A percentile compares a stretch with the other conserved stretches of the same genome.
Evolutionary conservation across 2,329 filamentous ascomycete species (phyloP).

Genomic region (Aspergillus neoniger): DNA sequence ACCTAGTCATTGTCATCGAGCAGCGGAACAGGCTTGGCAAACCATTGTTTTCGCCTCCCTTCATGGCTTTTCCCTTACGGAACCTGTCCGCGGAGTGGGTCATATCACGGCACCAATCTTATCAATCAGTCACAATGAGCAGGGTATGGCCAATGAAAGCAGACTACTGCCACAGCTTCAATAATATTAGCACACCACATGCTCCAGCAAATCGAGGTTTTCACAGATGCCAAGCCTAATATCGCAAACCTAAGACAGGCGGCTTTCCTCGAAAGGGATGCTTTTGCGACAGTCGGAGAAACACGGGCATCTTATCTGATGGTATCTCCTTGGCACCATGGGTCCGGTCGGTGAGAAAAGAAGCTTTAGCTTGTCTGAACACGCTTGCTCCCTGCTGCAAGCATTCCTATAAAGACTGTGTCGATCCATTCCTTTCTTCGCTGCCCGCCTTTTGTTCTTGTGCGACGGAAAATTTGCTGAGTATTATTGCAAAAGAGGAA

Average conservation of each 20-base stretch:
- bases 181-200: neutral
- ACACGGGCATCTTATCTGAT: constrained; percentile 8
- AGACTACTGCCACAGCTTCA: neutral
- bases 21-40: neutral
- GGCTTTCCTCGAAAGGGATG: neutral
- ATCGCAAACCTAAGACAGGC: neutral
- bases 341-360: neutral
- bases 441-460: neutral
- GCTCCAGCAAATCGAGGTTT: neutral
- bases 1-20: neutral
- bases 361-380: neutral
- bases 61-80: neutral
- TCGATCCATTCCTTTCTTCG: neutral
- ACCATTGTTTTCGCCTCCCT: neutral
- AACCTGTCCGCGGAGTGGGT: constrained; percentile 3
- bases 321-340: neutral
- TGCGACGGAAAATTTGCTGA: neutral
- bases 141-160: neutral
- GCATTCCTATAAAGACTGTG: constrained; percentile 2
- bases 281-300: neutral
- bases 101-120: constrained; percentile 1
- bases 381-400: neutral
- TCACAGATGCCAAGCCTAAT: neutral
- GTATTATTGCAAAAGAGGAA: neutral
- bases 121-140: neutral